Base-by-base conservation (phyloP, 768 basidiomycete species). In the Tulasnella sp. region DNA sequence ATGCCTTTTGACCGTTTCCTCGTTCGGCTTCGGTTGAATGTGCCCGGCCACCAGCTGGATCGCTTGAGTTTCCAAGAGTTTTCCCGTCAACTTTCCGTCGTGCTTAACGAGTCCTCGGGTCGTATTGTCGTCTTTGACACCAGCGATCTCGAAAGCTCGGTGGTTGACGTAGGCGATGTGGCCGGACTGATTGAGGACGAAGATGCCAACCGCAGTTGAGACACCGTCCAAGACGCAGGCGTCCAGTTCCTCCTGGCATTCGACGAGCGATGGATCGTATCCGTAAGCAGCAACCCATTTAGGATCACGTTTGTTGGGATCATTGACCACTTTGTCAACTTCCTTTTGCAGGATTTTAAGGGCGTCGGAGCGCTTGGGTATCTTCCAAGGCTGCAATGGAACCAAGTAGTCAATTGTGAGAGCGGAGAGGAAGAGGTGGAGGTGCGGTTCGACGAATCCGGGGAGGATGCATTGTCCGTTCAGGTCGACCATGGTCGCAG, bases 161-260 rank as follows among this genome's bases (percentile, higher is more conserved):
- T 57, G 69, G 75, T 77, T 77, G 75, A 77, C 75, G 69, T 77
- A 77, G 18, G 75, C 75, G n/a, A 77, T 46, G 16, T 77, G 61
- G 20, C 57, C 75, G 20, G 75, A 77, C 61, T 77, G 61, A 29
- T 77, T 77, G n/a, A 77, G 46, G 42, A 77, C 69, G 55, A 77
- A 70, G 20, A 77, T 44, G 11, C 29, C 46, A 69, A 67, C 57
- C 18, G 29, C 11, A 4, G 61, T 57, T 20, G 75, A 77, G n/a
- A 44, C 55, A 0, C 13, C 35, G 55, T 77, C 75, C 16, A 77
- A 29, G 6, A 16, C 20, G 16, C 32, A 15, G 37, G 57, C 69
- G 40, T 32, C 20, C 35, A 70, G 55, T 55, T 70, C 67, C 1
- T 35, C 18, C 35, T 77, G 75, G 35, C 44, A 16, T n/a, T 57